These are phyloP conservation scores for Alternaria sp. DNA, from an alignment of 2,329 filamentous ascomycete species.

Conservation along the genomic window DNA sequence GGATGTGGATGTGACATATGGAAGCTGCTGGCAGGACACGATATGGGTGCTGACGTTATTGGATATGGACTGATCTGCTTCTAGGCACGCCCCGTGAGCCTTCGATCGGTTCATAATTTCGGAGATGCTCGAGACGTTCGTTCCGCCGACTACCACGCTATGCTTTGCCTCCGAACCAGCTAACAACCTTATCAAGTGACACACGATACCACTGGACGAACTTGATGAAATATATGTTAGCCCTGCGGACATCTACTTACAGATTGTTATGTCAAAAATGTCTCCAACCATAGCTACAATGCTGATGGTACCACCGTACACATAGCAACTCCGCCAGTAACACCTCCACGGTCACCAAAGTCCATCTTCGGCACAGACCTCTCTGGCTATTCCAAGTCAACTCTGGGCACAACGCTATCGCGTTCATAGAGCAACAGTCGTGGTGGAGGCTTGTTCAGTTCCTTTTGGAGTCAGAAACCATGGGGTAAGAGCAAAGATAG, in stretches of 20 bases:
- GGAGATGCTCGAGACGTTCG: not conserved
- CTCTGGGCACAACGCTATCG: not conserved
- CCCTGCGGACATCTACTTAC: not conserved
- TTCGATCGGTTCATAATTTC: not conserved
- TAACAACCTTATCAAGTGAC: not conserved
- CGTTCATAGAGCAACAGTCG: not conserved
- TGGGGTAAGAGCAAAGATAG: not conserved
- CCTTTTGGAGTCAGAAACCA: not conserved
- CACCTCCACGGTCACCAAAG: not conserved
- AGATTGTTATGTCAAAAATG: not conserved
- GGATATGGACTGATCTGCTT: not conserved
- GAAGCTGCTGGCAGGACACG: not conserved
- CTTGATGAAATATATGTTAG: not conserved
- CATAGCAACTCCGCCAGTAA: not conserved
- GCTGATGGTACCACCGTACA: not conserved
- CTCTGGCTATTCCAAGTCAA: not conserved
- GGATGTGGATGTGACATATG: conserved; percentile 4
- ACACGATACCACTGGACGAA: not conserved
- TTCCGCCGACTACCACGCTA: not conserved
- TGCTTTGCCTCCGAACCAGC: not conserved
- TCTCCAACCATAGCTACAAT: not conserved
- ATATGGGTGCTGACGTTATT: not conserved
- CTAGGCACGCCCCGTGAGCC: not conserved
- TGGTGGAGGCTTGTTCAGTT: not conserved
- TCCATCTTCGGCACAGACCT: not conserved